Evolutionary conservation across 805 yeast species (phyloP), one percentile per base, ranked within the genome.

Genomic region (Ogataea nakhonphanomensis): DNA sequence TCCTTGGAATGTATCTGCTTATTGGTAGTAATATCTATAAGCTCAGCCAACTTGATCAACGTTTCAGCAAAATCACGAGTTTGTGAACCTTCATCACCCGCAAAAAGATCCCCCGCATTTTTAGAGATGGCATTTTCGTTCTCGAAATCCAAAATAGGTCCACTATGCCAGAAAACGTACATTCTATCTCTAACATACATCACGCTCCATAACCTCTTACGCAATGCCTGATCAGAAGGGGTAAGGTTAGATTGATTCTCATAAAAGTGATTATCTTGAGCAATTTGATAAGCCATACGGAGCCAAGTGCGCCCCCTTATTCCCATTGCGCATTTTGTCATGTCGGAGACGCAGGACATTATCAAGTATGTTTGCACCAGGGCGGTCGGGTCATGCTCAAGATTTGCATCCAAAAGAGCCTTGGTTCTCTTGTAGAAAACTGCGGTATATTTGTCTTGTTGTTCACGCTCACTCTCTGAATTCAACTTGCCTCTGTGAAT

Each of bases 201-300:
- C 48, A 76, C 69, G 90, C 90, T 83, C 86, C 87, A 83, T 10
- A 81, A 65, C 30, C 85, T 66, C 43, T 78, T 68, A 73, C 81
- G 76, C 42, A 76, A 58, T 46, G 74, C 72, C n/a, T 35, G 39
- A n/a, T 43, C 45, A 20, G 34, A 24, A 3, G 20, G 23, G 3
- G 43, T 27, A 5, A 40, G n/a, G 2, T 23, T 28, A 3, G 41
- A 28, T 14, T 41, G 37, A 13, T 38, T 35, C 15, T 35, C 36
- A 28, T 38, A 36, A 25, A 84, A 68, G 3, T 89, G 88, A 57
- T 75, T 74, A 9, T 86, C 84, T 55, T 83, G 89, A 4, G 89
- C 89, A 35, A 81, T 66, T n/a, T 78, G 73, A 27, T 80, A 69
- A 1, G 86, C 89, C 7, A 79, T 75, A 27, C 84, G 68, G 89